Base-by-base conservation (phyloP, 192 early-diverging fungal genomes). In the Coemansia asiatica region DNA sequence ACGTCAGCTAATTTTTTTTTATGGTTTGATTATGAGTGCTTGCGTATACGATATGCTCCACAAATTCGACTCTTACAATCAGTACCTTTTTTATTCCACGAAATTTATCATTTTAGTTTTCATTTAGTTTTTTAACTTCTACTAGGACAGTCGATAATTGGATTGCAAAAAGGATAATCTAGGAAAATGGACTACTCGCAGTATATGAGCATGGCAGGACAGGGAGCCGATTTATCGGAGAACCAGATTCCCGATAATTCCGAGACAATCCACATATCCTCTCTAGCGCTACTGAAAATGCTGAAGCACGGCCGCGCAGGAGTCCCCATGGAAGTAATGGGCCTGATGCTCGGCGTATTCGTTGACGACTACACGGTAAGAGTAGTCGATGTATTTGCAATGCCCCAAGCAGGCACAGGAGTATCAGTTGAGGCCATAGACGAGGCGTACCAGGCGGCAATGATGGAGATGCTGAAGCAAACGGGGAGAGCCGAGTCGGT, bases 301-400 rank as follows among this genome's bases (percentile, higher is more conserved):
- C 82, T 94, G 36, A 95, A 94, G 84, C 92, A 94, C 71, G 92
- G 96, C 25, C 89, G 96, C 54, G 96, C 97, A 19, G 95, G 95
- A 68, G 95, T 98, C 12, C 95, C 95, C 13, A 98, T 98, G 95
- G 95, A 99, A 77, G 97, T 99, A 66, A 99, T 99, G 98, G 98
- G 98, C 7, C 84, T 99, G 49, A 99, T 99, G 98, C 84, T 99
- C 64, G 98, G 98, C 21, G 94, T 98, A 75, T 99, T 99, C 85
- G 90, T 99, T 5, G 98, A 99, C 72, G 98, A 99, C 68, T 99
- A 99, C 76, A 99, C 98, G 1, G 96, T 99, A 1, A 90, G 93
- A 4, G 98, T 99, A 18, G 95, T 97, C 50, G 98, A 99, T 72
- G 98, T 99, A 53, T 99, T 98, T 91, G 98, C 98, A n/a, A 99